Conservation (phyloP, 208 protist genomes). For the Phytomonas sp. region DNA sequence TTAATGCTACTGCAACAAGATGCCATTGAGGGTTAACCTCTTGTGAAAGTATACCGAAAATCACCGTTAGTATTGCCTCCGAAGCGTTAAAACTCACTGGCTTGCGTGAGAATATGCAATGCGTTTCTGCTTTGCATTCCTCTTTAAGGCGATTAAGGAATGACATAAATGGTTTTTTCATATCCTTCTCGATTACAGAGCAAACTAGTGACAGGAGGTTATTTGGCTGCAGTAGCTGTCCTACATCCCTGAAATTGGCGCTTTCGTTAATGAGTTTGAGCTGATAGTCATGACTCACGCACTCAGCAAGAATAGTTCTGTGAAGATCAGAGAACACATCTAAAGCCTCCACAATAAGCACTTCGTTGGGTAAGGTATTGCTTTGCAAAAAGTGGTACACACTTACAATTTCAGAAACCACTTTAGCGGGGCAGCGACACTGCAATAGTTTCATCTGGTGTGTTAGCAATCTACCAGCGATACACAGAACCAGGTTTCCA, state of each 20-base stretch:
- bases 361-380: not conserved
- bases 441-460: constrained; percentile 46
- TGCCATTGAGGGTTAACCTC: constrained; percentile 60
- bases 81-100: constrained; percentile 16
- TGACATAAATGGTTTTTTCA: constrained; percentile 76
- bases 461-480: constrained; percentile 57
- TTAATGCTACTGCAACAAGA: constrained; percentile 56
- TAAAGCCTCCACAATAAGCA: constrained; percentile 28
- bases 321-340: constrained; percentile 57
- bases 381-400: constrained; percentile 25
- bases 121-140: constrained; percentile 52
- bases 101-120: constrained; percentile 27
- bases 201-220: constrained; percentile 53
- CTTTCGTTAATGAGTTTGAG: constrained; percentile 66
- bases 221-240: constrained; percentile 47
- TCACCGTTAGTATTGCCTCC: constrained; percentile 43
- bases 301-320: constrained; percentile 53
- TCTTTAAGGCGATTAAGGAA: constrained; percentile 73
- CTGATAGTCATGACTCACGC: constrained; percentile 78
- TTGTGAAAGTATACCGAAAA: constrained; percentile 64
- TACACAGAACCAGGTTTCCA: constrained; percentile 42
- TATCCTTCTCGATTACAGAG: constrained; percentile 58
- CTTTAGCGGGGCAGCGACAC: constrained; percentile 44
- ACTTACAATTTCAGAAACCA: constrained; percentile 42
- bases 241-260: constrained; percentile 48